A percentile compares a stretch with the other conserved stretches of the same genome.
These are phyloP conservation scores for Metschnikowia bowlesiae DNA, from an alignment of 805 yeast species.

Conservation along the genomic window DNA sequence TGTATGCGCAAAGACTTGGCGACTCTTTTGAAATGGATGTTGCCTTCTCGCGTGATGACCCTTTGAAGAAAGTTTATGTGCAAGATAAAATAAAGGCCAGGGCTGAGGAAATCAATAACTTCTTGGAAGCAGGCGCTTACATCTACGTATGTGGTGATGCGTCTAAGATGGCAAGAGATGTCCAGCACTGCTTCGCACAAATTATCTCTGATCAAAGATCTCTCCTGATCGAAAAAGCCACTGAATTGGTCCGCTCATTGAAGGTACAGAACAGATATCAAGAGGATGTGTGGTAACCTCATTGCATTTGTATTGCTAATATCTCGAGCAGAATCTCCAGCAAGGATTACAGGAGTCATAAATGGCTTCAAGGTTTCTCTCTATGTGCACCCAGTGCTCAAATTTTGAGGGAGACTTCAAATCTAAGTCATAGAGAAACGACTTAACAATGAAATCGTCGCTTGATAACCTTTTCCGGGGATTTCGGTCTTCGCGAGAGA, in stretches of 20 bases:
- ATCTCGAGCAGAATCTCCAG: constrained; percentile 6
- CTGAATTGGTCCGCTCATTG: constrained; percentile 70
- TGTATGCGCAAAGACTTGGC: constrained; percentile 58
- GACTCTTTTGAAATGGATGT: constrained; percentile 65
- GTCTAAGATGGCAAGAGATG: constrained; percentile 91
- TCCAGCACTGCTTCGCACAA: constrained; percentile 60
- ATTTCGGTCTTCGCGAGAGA: background rate
- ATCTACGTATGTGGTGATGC: constrained; percentile 98
- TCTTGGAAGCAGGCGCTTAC: constrained; percentile 67
- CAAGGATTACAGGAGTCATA: constrained; percentile 5
- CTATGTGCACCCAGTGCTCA: constrained; percentile 44
- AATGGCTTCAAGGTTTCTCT: constrained; percentile 23
- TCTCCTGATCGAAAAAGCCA: constrained; percentile 64
- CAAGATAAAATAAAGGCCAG: constrained; percentile 69
- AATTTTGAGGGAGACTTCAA: constrained; percentile 42
- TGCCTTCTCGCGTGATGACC: constrained; percentile 79
- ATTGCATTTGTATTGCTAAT: background rate
- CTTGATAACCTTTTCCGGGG: background rate
- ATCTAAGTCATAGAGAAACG: constrained; percentile 46
- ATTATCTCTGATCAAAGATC: constrained; percentile 62
- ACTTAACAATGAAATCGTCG: constrained; percentile 19
- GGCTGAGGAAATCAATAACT: constrained; percentile 49
- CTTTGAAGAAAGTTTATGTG: constrained; percentile 64
- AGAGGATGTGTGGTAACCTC: constrained; percentile 88
- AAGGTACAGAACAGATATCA: constrained; percentile 86